A percentile compares a stretch with the other conserved stretches of the same genome.
These are phyloP conservation scores for Pleurozium schreberi DNA, from an alignment of 225 moss, liverwort and hornwort genomes.

Conservation along the genomic window DNA sequence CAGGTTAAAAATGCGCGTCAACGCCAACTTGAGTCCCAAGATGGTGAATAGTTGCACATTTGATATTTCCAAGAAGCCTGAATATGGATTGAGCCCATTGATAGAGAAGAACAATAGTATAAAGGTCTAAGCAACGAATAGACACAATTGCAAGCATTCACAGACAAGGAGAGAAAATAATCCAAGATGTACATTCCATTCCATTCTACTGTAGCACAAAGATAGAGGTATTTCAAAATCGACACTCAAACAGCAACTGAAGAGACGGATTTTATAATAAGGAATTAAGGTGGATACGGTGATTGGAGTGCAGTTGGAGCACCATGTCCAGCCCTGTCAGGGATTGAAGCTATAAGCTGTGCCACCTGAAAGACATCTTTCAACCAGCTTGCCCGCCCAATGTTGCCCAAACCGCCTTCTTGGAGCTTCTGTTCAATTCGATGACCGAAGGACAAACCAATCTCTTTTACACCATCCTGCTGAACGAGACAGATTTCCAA, in stretches of 20 bases:
- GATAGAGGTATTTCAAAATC: not conserved
- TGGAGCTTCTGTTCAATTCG: slow-evolving; percentile 6
- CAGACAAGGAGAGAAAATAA: not conserved
- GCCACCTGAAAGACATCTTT: slow-evolving; percentile 36
- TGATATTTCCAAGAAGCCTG: not conserved
- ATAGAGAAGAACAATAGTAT: not conserved
- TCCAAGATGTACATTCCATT: not conserved
- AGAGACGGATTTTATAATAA: not conserved
- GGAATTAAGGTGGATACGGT: slow-evolving; percentile 49
- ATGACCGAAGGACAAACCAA: slow-evolving; percentile 46
- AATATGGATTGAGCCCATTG: not conserved
- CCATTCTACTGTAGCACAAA: not conserved
- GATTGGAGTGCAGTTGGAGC: slow-evolving; percentile 45
- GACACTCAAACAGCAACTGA: not conserved
- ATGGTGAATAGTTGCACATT: not conserved
- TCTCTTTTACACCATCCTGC: slow-evolving; percentile 51
- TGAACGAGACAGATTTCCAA: slow-evolving; percentile 51
- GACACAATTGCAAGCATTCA: not conserved
- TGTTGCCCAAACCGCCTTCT: slow-evolving; percentile 14
- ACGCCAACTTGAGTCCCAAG: not conserved
- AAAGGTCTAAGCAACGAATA: not conserved
- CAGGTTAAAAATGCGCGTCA: not conserved
- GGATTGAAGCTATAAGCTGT: slow-evolving; percentile 67
- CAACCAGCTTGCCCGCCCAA: slow-evolving; percentile 25
- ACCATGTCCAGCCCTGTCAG: slow-evolving; percentile 60